A percentile compares a stretch with the other conserved stretches of the same genome.
These are phyloP conservation scores for Sclerotinia trifoliorum DNA, from an alignment of 2,329 filamentous ascomycete species.

Conservation along the genomic window DNA sequence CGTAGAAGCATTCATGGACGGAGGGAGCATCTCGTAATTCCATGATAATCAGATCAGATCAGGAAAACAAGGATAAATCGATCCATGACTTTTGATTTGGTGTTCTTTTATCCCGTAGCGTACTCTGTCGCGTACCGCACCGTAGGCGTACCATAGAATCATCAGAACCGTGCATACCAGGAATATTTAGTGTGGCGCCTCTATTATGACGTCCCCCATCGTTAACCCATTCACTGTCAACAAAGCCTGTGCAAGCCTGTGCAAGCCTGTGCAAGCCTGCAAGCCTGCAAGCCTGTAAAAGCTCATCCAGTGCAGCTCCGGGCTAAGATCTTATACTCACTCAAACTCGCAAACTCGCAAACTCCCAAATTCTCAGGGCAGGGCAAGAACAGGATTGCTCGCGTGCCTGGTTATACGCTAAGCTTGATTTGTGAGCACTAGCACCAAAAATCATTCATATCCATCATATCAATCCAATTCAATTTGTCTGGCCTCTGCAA, in stretches of 20 bases:
- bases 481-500: slow-evolving; percentile 6
- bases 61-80: too few species aligned
- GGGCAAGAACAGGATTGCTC: slow-evolving; percentile 3
- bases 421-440: not conserved
- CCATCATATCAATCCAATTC: not conserved
- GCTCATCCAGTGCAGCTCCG: too few species aligned
- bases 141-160: not conserved
- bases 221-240: not conserved
- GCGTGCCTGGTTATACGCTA: not conserved
- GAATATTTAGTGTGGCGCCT: not conserved
- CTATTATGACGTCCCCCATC: slow-evolving; percentile 9
- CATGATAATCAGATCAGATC: too few species aligned
- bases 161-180: not conserved
- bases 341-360: too few species aligned
- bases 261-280: too few species aligned
- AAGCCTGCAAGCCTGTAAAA: not conserved
- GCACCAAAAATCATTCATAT: not conserved
- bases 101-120: not conserved
- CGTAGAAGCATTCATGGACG: too few species aligned
- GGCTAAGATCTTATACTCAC: too few species aligned
- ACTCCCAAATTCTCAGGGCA: not conserved
- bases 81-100: too few species aligned
- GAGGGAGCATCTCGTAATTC: too few species aligned
- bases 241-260: not conserved
- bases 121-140: not conserved